These are phyloP conservation scores for Sporothrix protearum DNA, from an alignment of 2,329 filamentous ascomycete genomes.

Conservation along the genomic window DNA sequence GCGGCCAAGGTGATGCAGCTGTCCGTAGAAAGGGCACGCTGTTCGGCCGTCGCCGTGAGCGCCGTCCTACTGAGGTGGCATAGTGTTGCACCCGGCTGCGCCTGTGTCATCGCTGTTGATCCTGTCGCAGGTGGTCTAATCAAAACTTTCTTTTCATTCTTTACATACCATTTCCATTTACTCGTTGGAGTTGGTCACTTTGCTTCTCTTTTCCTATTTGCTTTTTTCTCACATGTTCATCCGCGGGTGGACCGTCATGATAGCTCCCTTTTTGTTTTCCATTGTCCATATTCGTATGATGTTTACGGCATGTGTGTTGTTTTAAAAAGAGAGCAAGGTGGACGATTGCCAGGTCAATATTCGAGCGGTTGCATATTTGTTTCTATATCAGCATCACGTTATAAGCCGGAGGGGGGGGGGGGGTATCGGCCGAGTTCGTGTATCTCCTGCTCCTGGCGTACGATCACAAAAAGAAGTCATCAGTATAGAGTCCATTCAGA, in stretches of 20 bases:
- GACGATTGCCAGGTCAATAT: neutral
- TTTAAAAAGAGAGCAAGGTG: neutral
- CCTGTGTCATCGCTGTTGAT: neutral
- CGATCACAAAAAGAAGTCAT: neutral
- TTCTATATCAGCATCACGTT: neutral
- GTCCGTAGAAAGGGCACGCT: conserved; percentile 44
- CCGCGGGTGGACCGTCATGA: conserved; percentile 9
- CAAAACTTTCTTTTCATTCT: neutral
- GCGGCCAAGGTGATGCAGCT: neutral
- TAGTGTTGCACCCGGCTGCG: conserved; percentile 29
- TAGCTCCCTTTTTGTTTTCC: neutral
- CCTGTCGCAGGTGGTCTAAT: neutral
- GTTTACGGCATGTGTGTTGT: conserved; percentile 11
- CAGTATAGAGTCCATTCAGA: neutral
- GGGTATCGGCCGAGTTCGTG: neutral
- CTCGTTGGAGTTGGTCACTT: neutral
- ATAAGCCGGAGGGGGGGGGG: neutral
- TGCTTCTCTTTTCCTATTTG: neutral
- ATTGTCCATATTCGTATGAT: conserved; percentile 9
- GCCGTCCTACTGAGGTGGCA: conserved; percentile 35
- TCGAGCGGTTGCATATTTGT: neutral
- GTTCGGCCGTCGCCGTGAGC: conserved; percentile 44
- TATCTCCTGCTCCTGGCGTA: neutral
- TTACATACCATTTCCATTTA: neutral
- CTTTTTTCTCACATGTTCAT: conserved; percentile 1